These are phyloP conservation scores for Barnettozyma hawaiiensis DNA, from an alignment of 1,139 yeast species.

Conservation along the genomic window DNA sequence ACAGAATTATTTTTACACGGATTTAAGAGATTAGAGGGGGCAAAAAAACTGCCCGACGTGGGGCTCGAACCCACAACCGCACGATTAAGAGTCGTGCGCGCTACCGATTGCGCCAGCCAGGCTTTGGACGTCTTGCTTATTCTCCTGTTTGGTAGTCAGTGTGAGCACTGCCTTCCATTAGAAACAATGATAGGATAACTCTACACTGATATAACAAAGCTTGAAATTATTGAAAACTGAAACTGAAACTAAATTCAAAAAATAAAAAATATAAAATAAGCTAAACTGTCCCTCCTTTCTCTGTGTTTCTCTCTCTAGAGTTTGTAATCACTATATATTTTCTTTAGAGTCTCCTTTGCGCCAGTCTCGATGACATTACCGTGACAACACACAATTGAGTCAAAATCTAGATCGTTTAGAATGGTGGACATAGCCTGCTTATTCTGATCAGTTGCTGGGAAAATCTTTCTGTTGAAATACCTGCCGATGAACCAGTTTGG, in stretches of 20 bases:
- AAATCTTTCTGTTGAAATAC: conserved; percentile 27
- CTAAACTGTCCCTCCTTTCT: too few species aligned
- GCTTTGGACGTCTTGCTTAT: conserved; percentile 17
- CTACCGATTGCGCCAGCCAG: conserved; percentile 45
- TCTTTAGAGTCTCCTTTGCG: conserved; percentile 30
- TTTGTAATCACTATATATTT: conserved; percentile 4
- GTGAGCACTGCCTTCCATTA: neutral
- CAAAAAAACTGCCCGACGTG: conserved; percentile 34
- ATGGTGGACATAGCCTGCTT: conserved; percentile 32
- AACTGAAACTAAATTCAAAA: too few species aligned
- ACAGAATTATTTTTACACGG: neutral
- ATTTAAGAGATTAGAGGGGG: neutral
- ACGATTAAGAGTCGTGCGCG: conserved; percentile 42
- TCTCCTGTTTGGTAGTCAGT: neutral
- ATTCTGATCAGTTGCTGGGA: conserved; percentile 12
- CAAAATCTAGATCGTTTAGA: conserved; percentile 38
- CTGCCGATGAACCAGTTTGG: conserved; percentile 35
- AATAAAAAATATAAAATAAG: too few species aligned
- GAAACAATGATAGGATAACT: too few species aligned
- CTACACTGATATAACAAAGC: too few species aligned
- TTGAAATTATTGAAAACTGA: too few species aligned
- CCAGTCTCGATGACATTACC: conserved; percentile 46
- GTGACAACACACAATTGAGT: conserved; percentile 47
- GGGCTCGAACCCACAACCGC: conserved; percentile 43
- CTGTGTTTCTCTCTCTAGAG: conserved; percentile 1